A percentile compares a stretch with the other conserved stretches of the same genome.
Evolutionary conservation across 345 rosid species (phyloP).

Genomic region (Carallia pectinifolia): DNA sequence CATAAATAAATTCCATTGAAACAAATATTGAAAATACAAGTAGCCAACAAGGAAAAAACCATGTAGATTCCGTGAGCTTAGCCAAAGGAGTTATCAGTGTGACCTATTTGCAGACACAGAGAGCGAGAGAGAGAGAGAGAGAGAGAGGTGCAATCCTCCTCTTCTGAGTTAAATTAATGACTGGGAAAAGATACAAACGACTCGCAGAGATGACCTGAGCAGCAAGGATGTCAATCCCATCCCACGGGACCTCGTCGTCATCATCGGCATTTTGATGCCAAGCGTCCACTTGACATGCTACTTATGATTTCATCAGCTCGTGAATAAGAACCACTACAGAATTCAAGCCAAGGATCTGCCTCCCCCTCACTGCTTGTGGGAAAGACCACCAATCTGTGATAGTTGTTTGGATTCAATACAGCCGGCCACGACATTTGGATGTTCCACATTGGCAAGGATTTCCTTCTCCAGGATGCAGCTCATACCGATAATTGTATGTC

Average conservation of each 20-base stretch:
- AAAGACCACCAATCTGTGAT: background rate
- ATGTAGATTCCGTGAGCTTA: slow-evolving; percentile 1
- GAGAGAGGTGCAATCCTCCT: background rate
- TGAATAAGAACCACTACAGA: background rate
- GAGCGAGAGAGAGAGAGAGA: background rate
- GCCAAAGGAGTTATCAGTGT: background rate
- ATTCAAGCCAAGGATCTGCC: background rate
- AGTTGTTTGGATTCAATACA: slow-evolving; percentile 31
- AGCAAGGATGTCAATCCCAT: background rate
- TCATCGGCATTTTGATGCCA: background rate
- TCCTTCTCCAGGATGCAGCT: slow-evolving; percentile 55
- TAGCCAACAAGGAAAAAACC: background rate
- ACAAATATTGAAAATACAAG: background rate
- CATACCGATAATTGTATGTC: slow-evolving; percentile 56
- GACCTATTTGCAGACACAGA: background rate
- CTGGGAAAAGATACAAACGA: background rate
- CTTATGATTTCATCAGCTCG: background rate
- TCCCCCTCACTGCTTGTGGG: background rate
- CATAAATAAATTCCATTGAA: slow-evolving; percentile 2
- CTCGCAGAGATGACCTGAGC: background rate
- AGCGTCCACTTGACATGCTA: background rate
- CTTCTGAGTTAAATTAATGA: background rate
- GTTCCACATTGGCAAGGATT: slow-evolving; percentile 70
- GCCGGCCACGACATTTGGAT: slow-evolving; percentile 61
- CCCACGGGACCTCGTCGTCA: background rate